Base-by-base conservation (phyloP, 2,329 filamentous ascomycete species). In the Fusarium staphyleae region DNA sequence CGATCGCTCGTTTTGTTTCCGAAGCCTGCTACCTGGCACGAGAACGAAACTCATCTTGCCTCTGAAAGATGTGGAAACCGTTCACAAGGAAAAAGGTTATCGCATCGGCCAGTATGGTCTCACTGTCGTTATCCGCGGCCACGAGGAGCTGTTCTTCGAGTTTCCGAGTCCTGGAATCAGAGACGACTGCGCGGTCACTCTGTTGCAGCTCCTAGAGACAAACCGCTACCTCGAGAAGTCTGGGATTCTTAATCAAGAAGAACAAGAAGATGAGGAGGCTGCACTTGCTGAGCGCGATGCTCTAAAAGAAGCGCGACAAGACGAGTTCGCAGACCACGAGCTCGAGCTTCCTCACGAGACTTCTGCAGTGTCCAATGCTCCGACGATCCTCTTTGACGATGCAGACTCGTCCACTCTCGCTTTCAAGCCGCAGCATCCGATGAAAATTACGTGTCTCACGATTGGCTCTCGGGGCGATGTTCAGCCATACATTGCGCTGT, bases 101-200 rank as follows among this genome's bases (percentile, higher is more conserved):
- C 86, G 93, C 1, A 90, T 96, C 66, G 91, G 92, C 6, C 97
- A 96, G 65, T 89, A 91, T 15, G 95, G 93, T 5, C 81, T 99
- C 33, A 91, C 96, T 0, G 79, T 98, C n/a, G 89, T 96, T 4
- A 96, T 99, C 60, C 87, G 89, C 46, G 95, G 93, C 0, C 91
- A 97, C 57, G 95, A 98, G 71, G 95, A 98, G 73, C 77, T 99
- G 1, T 98, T 98, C 73, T 98, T 99, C 67, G 93, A 99, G 71
- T 98, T 98, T 69, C 83, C 84, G 45, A 83, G 87, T 40, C 78
- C 83, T 1, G 92, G 92, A 28, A 81, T 87, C 51, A 87, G 95
- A 48, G 93, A 99, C 67, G 93, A 98, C 71, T 97, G 93, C 69
- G 86, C 89, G 2, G 84, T 96, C 24, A 96, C 89, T 5, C 74